Percentiles rank a stretch among this genome's conserved stretches.
Evolutionary conservation across 306 rosid species (phyloP).

Genomic region (Herpetospermum pedunculosum): DNA sequence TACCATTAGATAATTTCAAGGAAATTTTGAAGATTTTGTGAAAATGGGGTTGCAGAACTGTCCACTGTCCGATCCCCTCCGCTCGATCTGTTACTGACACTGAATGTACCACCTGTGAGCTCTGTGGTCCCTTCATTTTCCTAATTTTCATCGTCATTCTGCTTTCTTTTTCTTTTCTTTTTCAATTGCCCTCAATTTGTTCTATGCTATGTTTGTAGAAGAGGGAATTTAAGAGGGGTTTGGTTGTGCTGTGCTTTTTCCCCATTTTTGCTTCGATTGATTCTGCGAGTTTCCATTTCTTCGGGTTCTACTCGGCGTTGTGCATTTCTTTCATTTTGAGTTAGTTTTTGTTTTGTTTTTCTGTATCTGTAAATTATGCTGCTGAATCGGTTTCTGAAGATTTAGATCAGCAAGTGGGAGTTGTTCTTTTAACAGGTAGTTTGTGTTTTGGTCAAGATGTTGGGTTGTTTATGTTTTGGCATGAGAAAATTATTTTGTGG

Average conservation of each 20-base stretch:
- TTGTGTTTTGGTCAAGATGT: neutral
- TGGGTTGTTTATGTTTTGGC: neutral
- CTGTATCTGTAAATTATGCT: neutral
- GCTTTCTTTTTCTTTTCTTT: neutral
- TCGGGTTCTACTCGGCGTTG: neutral
- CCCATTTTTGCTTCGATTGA: neutral
- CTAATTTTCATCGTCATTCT: neutral
- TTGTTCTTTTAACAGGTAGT: neutral
- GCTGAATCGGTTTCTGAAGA: constrained; percentile 4
- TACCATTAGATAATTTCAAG: constrained; percentile 2
- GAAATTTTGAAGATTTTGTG: constrained; percentile 10
- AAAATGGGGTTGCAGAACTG: constrained; percentile 10
- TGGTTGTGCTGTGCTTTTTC: neutral
- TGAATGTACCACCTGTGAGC: constrained; percentile 29
- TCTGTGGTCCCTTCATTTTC: constrained; percentile 15
- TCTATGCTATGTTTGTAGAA: neutral
- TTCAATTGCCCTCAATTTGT: neutral
- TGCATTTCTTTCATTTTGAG: constrained; percentile 3
- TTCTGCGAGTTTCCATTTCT: neutral
- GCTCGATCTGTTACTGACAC: constrained; percentile 41
- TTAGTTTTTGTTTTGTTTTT: neutral
- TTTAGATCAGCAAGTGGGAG: neutral
- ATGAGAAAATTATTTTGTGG: neutral
- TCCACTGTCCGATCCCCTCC: constrained; percentile 30
- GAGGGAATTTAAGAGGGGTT: neutral